Base-by-base conservation (phyloP, 73 alveolate species). In the Uronychia binucleata region DNA sequence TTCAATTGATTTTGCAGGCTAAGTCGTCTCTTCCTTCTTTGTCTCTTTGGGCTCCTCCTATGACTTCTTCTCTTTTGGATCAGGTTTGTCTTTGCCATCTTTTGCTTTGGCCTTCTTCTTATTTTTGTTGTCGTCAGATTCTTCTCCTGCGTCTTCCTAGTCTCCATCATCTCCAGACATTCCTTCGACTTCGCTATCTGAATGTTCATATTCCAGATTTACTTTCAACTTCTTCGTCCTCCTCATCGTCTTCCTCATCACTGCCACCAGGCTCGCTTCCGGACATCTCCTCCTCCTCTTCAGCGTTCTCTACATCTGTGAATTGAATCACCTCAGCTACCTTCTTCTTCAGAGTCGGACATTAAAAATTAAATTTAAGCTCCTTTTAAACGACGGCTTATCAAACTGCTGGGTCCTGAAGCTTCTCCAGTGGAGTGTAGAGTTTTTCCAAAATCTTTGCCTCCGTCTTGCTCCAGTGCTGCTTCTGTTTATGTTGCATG, bases 401-500 rank as follows among this genome's bases (percentile, higher is more conserved):
- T 46, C 19, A 46, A 46, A 19, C 67, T 46, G 67, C 67, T 46
- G 67, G 67, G 19, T 46, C 67, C 5, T 5, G n/a, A 19, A 46
- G 5, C 67, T 46, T 46, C 19, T 46, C 67, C 19, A 46, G 5
- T 46, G 67, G 67, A 11, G 5, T 5, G 19, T 46, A 60, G 77
- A 82, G 14, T 58, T 88, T 78, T 57, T 84, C 89, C 75, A 74
- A 77, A 31, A 81, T 26, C 74, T 60, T 35, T 1, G 79, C 89
- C 57, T 90, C 93, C 1, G 35, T 74, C 83, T 91, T 91, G 31
- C 81, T 78, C 96, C 96, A 91, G 28, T 80, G 83, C 77, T 77
- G 46, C 85, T 92, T 87, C 58, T 88, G 90, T 84, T 81, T n/a
- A 78, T 91, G 96, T 87, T 91, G 90, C 58, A 59, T 77, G 27